A percentile compares a stretch with the other conserved stretches of the same genome.
phyloP scores from a whole-genome alignment of 1,284 basidiomycete genomes.

The Cryptococcus jaspeensis region DNA sequence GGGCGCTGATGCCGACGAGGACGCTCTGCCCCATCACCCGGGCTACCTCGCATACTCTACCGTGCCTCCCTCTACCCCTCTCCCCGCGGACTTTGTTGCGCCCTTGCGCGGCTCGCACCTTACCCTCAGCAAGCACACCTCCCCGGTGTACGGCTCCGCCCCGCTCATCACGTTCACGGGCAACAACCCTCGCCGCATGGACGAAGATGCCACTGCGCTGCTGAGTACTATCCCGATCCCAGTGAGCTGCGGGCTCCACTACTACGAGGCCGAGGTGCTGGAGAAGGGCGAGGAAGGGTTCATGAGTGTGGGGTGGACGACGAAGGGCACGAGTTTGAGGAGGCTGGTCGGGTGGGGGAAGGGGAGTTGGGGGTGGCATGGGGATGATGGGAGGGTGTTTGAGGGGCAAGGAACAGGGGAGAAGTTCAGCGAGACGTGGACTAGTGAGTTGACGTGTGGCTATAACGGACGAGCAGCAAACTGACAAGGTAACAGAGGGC shows the following conservation, averaged over 20 bases:
- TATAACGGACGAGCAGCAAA: neutral
- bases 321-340: constrained; percentile 60
- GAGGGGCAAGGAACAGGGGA: constrained; percentile 69
- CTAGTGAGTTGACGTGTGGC: constrained; percentile 24
- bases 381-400: constrained; percentile 82
- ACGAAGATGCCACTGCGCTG: constrained; percentile 76
- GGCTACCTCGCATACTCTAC: constrained; percentile 20
- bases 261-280: constrained; percentile 80
- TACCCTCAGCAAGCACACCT: constrained; percentile 9
- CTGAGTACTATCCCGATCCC: constrained; percentile 73
- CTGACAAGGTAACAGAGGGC: constrained; percentile 57
- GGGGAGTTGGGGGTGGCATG: constrained; percentile 90
- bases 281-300: constrained; percentile 79
- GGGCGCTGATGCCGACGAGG: neutral
- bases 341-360: constrained; percentile 86
- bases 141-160: constrained; percentile 9
- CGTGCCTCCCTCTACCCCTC: constrained; percentile 1
- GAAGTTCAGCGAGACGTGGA: constrained; percentile 65
- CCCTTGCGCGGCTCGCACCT: constrained; percentile 21
- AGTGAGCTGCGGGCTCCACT: constrained; percentile 79
- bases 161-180: constrained; percentile 37
- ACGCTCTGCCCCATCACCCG: neutral
- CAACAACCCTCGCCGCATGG: constrained; percentile 54
- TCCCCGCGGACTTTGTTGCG: constrained; percentile 19
- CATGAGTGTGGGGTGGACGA: constrained; percentile 73